Evolutionary conservation across 176 grass and related monocot genomes (phyloP).

Genomic region (Puya raimondii): DNA sequence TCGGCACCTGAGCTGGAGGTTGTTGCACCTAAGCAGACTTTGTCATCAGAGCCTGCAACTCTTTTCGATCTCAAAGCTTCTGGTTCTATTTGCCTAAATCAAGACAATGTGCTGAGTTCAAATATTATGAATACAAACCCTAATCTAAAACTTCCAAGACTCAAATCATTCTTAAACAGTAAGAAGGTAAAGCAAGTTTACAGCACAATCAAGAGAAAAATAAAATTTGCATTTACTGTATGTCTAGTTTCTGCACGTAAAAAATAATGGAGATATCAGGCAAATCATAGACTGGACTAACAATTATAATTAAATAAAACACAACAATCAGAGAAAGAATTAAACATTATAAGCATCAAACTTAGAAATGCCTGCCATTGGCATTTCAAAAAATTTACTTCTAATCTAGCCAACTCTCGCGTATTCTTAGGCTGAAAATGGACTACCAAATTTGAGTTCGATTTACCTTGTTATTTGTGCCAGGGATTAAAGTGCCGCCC

Average conservation of each 20-base stretch:
- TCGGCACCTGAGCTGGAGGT: not conserved
- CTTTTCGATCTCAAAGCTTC: not conserved
- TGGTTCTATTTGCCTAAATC: not conserved
- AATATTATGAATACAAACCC: not conserved
- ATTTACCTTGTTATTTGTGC: too few species aligned
- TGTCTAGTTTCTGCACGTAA: not conserved
- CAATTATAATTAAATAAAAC: not conserved
- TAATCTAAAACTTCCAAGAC: not conserved
- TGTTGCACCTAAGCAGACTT: not conserved
- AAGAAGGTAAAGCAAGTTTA: not conserved
- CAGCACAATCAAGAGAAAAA: not conserved
- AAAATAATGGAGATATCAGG: too few species aligned
- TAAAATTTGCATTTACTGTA: too few species aligned
- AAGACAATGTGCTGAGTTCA: not conserved
- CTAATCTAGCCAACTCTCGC: too few species aligned
- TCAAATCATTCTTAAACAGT: not conserved
- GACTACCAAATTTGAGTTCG: too few species aligned
- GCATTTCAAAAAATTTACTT: too few species aligned
- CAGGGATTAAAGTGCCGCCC: too few species aligned
- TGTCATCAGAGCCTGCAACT: not conserved
- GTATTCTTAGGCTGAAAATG: too few species aligned
- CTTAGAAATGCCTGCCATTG: too few species aligned
- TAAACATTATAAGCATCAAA: not conserved
- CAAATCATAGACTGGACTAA: not conserved
- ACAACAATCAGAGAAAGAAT: not conserved